These are phyloP conservation scores for Cornus florida DNA, from an alignment of 148 eudicot species.

Conservation along the genomic window DNA sequence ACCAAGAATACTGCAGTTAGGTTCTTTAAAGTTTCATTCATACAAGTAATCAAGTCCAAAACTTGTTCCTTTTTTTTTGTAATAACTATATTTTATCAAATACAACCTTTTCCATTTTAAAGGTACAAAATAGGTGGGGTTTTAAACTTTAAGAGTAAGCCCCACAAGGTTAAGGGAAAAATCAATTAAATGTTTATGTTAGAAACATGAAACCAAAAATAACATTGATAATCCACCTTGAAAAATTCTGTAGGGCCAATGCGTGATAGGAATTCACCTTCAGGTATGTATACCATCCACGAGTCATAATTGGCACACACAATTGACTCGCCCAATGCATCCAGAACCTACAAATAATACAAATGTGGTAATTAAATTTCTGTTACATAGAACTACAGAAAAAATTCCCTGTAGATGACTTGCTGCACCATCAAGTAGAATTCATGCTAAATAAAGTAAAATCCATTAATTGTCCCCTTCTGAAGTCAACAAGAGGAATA, in stretches of 20 bases:
- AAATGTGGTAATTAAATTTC: background rate
- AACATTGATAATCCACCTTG: conserved; percentile 50
- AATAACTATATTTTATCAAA: too few relatives aligned
- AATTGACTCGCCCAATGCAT: conserved; percentile 89
- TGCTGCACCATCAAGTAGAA: background rate
- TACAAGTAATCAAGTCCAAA: too few relatives aligned
- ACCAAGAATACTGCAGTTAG: too few relatives aligned
- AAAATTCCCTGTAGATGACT: background rate
- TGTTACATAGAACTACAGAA: background rate
- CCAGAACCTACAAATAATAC: conserved; percentile 61
- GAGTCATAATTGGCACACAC: conserved; percentile 89
- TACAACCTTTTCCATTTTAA: background rate
- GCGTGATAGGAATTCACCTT: conserved; percentile 87
- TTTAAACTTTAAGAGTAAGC: background rate
- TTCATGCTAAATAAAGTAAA: too few relatives aligned
- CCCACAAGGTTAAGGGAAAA: background rate
- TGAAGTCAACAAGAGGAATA: too few relatives aligned
- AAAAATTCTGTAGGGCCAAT: conserved; percentile 92
- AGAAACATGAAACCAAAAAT: conserved; percentile 3
- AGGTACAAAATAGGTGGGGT: too few relatives aligned
- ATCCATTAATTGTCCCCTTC: too few relatives aligned
- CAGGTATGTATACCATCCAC: conserved; percentile 96
- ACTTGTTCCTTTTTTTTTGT: too few relatives aligned
- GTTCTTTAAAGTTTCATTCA: too few relatives aligned
- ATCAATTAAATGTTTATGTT: background rate